Evolutionary conservation across 179 eudicot species (phyloP).

Genomic region (Gypsophila paniculata): DNA sequence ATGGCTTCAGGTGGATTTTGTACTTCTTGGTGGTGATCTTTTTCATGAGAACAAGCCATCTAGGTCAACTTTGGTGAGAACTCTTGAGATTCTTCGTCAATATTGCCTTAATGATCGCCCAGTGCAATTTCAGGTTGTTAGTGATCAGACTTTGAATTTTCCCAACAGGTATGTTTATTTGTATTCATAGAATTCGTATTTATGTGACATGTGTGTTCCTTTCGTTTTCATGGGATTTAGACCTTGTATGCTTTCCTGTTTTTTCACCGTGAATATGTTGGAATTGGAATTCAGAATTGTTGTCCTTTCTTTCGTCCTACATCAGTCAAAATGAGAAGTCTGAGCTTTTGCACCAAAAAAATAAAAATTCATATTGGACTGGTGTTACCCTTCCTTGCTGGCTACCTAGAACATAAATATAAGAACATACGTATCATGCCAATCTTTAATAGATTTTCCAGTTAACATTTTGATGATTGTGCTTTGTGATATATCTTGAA

Average conservation of each 20-base stretch:
- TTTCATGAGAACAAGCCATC: slow-evolving; percentile 99
- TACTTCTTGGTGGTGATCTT: slow-evolving; percentile 99
- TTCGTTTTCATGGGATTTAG: slow-evolving; percentile 1
- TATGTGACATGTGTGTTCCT: neutral
- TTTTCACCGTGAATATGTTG: slow-evolving; percentile 12
- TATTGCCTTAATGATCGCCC: slow-evolving; percentile 86
- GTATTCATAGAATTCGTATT: neutral
- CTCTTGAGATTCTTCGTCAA: slow-evolving; percentile 87
- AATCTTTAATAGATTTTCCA: neutral
- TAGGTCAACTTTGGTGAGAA: slow-evolving; percentile 82
- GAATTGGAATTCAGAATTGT: neutral
- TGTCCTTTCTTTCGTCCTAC: neutral
- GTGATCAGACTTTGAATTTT: slow-evolving; percentile 95
- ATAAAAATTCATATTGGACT: neutral
- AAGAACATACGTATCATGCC: neutral
- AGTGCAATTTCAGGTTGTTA: slow-evolving; percentile 97
- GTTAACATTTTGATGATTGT: neutral
- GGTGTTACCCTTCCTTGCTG: neutral
- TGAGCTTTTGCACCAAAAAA: neutral
- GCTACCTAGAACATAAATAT: neutral
- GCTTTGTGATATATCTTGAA: neutral
- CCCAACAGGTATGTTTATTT: slow-evolving; percentile 54
- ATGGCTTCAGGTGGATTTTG: slow-evolving; percentile 66
- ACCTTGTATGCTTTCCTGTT: neutral
- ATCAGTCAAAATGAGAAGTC: neutral